A percentile compares a stretch with the other conserved stretches of the same genome.
Evolutionary conservation across 805 yeast genomes (phyloP).

Genomic region (Myxozyma mucilagina): DNA sequence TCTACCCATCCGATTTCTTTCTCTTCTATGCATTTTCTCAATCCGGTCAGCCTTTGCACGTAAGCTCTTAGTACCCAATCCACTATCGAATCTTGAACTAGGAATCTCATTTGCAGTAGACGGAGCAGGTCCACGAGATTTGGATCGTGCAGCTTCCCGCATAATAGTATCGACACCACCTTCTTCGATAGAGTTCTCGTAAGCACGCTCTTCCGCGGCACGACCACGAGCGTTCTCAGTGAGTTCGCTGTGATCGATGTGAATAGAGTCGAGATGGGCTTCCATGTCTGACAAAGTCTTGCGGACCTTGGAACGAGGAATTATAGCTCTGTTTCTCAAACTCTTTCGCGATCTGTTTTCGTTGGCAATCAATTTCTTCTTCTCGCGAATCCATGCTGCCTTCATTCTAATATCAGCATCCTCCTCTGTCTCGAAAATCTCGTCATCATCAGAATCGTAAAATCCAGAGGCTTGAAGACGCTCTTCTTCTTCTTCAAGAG

Average conservation of each 20-base stretch:
- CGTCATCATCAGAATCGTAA: conserved; percentile 81
- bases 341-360: conserved; percentile 86
- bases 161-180: conserved; percentile 80
- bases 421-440: conserved; percentile 59
- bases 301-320: conserved; percentile 76
- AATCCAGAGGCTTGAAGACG: conserved; percentile 90
- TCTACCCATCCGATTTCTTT: conserved; percentile 87
- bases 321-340: conserved; percentile 81
- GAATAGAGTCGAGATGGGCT: conserved; percentile 82
- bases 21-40: conserved; percentile 87
- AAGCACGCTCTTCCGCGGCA: conserved; percentile 38
- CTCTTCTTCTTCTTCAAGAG: conserved; percentile 96
- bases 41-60: conserved; percentile 84
- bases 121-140: conserved; percentile 36
- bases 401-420: conserved; percentile 72
- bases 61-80: conserved; percentile 74
- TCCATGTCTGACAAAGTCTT: conserved; percentile 74
- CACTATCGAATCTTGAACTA: conserved; percentile 61
- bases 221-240: conserved; percentile 49
- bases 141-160: conserved; percentile 48
- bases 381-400: conserved; percentile 93
- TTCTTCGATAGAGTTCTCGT: conserved; percentile 39
- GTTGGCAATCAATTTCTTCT: conserved; percentile 89
- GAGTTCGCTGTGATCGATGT: conserved; percentile 77
- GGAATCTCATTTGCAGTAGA: conserved; percentile 30